phyloP scores from a whole-genome alignment of 139 green algal genomes.

The Pleodorina starrii region DNA sequence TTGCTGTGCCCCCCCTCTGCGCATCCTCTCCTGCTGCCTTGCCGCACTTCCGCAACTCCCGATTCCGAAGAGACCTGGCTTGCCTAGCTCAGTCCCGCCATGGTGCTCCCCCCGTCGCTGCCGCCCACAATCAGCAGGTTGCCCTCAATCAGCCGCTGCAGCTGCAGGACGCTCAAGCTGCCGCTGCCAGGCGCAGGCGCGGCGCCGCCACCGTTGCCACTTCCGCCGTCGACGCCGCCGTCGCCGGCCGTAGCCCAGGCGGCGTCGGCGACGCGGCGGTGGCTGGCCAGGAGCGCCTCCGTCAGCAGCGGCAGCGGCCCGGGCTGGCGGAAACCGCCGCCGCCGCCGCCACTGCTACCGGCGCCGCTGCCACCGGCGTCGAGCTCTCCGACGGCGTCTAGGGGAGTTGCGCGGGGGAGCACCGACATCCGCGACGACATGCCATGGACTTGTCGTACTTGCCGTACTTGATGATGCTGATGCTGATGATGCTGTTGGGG shows the following conservation, averaged over 20 bases:
- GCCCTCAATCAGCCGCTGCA: neutral
- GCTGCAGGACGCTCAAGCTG: neutral
- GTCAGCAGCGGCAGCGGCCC: neutral
- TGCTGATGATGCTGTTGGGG: neutral
- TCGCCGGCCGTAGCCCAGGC: neutral
- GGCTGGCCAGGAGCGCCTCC: neutral
- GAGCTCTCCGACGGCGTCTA: no score
- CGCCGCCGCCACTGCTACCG: neutral
- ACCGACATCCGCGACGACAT: no score
- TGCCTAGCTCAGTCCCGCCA: neutral
- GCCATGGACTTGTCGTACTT: no score
- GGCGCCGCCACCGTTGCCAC: neutral
- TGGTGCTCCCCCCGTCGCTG: neutral
- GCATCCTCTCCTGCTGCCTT: no score
- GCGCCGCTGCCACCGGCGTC: neutral
- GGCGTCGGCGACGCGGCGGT: neutral
- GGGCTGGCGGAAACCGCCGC: neutral
- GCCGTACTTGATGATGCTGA: no score
- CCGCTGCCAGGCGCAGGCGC: neutral
- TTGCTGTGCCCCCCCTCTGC: no score
- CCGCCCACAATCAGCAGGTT: constrained; percentile 11
- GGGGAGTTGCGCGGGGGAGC: no score
- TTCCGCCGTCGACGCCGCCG: neutral
- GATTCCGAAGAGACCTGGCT: no score
- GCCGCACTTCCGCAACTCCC: no score